phyloP scores from a whole-genome alignment of 192 early-diverging fungal genomes.

The Umbelopsis ramanniana region DNA sequence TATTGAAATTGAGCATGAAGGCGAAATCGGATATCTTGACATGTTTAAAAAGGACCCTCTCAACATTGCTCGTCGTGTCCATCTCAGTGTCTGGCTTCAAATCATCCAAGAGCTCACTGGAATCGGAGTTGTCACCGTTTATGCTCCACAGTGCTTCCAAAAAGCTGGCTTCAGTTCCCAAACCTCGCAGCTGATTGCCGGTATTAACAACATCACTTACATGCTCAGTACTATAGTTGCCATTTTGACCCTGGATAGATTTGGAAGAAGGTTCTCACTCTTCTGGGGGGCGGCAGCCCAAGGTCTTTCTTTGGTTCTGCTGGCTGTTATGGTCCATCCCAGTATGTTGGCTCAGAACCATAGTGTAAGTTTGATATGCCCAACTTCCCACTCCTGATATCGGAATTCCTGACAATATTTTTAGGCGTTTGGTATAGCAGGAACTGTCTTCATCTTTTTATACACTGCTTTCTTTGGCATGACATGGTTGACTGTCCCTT shows the following conservation, averaged over 20 bases:
- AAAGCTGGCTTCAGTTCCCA: conserved; percentile 43
- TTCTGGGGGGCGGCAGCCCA: conserved; percentile 33
- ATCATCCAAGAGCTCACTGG: conserved; percentile 63
- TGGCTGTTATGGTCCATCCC: conserved; percentile 29
- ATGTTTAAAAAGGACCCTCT: conserved; percentile 50
- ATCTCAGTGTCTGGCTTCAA: conserved; percentile 46
- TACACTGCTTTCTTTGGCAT: conserved; percentile 58
- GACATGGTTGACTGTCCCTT: conserved; percentile 72
- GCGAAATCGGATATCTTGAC: conserved; percentile 52
- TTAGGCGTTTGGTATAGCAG: conserved; percentile 27
- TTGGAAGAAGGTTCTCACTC: conserved; percentile 34
- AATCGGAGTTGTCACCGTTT: conserved; percentile 70
- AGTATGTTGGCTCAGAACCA: conserved; percentile 29
- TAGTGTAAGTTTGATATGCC: not conserved
- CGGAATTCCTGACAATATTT: not conserved
- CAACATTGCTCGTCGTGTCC: conserved; percentile 53
- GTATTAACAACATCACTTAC: conserved; percentile 39
- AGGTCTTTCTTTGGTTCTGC: conserved; percentile 30
- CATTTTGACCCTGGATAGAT: conserved; percentile 33
- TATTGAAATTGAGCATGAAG: conserved; percentile 47
- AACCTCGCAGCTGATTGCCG: conserved; percentile 36
- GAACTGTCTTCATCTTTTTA: conserved; percentile 36
- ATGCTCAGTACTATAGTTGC: conserved; percentile 35
- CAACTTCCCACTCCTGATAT: not conserved
- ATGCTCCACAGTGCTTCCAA: conserved; percentile 49